Conservation (phyloP, 1,284 basidiomycete species). For the Apiotrichum veenhuisii region DNA sequence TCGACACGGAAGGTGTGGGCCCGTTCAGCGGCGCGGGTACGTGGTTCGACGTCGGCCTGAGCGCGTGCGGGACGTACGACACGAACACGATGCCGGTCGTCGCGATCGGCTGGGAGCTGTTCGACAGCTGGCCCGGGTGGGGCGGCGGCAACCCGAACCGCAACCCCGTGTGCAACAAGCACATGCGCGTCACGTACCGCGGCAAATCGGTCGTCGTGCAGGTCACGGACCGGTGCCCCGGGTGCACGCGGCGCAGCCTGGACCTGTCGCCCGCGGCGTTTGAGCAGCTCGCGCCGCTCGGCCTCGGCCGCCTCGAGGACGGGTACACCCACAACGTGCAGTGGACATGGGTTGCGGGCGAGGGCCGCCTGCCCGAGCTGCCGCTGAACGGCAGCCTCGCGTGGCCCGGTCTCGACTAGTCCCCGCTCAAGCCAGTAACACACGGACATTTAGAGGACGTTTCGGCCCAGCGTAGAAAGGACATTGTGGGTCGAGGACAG, state of each 20-base stretch:
- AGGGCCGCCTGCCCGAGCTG: constrained; percentile 20
- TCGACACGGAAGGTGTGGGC: constrained; percentile 37
- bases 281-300: constrained; percentile 43
- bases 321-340: constrained; percentile 32
- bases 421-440: background rate
- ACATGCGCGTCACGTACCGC: constrained; percentile 47
- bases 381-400: constrained; percentile 1
- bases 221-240: constrained; percentile 53
- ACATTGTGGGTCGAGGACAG: background rate
- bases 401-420: background rate
- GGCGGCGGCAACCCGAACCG: constrained; percentile 43
- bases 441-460: too few species aligned
- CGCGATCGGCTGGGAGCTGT: constrained; percentile 50
- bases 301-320: constrained; percentile 28
- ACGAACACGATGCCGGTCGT: constrained; percentile 36
- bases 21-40: constrained; percentile 44
- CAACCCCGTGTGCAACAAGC: constrained; percentile 54
- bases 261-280: constrained; percentile 53
- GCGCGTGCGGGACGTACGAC: constrained; percentile 38
- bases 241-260: constrained; percentile 49
- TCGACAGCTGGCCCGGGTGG: constrained; percentile 51
- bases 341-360: constrained; percentile 33
- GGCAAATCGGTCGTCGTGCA: constrained; percentile 15
- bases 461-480: too few species aligned
- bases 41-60: constrained; percentile 38